Percentiles rank a stretch among this genome's conserved stretches.
phyloP scores from a whole-genome alignment of 148 eudicot species.

The Rhododendron griersonianum region DNA sequence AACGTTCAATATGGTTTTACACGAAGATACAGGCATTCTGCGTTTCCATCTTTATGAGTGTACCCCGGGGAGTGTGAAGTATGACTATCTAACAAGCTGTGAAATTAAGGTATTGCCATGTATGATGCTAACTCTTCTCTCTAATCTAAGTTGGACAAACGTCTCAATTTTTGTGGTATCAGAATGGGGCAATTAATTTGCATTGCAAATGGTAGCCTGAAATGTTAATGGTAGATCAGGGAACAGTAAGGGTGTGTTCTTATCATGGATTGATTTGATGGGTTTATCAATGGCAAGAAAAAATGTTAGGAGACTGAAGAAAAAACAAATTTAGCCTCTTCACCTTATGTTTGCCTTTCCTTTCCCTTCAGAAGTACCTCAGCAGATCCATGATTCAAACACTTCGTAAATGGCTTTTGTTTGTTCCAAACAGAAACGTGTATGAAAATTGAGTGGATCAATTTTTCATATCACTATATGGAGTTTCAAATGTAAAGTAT shows the following conservation, averaged over 20 bases:
- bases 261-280: neutral
- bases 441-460: too few relatives aligned
- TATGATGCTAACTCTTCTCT: neutral
- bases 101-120: constrained; percentile 74
- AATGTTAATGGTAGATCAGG: neutral
- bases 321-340: neutral
- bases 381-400: neutral
- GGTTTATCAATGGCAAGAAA: neutral
- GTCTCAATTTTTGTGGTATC: neutral
- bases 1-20: constrained; percentile 80
- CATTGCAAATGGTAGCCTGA: neutral
- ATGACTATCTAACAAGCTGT: constrained; percentile 74
- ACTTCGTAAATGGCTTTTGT: neutral
- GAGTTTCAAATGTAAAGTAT: neutral
- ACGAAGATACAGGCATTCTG: constrained; percentile 65
- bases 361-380: neutral
- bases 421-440: neutral
- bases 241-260: neutral
- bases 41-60: constrained; percentile 74
- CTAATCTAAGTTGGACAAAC: neutral
- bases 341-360: neutral
- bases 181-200: neutral
- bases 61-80: constrained; percentile 67
- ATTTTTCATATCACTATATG: neutral
- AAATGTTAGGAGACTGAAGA: neutral